Base-by-base conservation (phyloP, 2,329 filamentous ascomycete genomes). In the Aspergillus sp. region DNA sequence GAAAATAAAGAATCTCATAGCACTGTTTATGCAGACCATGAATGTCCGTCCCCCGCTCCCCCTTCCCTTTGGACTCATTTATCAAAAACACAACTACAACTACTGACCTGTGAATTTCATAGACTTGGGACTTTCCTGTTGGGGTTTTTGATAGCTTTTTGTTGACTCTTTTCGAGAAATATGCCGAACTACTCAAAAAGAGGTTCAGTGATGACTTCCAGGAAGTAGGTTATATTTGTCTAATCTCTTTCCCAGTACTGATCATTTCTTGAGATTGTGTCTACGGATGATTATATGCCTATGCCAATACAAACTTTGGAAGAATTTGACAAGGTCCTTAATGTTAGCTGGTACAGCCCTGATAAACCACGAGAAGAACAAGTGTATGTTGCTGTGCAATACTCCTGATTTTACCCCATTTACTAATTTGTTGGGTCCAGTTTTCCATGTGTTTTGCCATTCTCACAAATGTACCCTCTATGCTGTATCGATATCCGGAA, bases 241-340 rank as follows among this genome's bases (percentile, higher is more conserved):
- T 19, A 4, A 5, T 33, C 27, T 3, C 33, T 6, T 28, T 43
- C 19, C 19, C 33, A 27, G 40, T 9, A 2, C 32, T 44, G 31
- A 50, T 56, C 19, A 58, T 35, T 7, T 42, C 33, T 40, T 26
- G 46, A 77, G 71, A 85, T 86, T 54, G 81, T 86, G 26, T 76
- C 88, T n/a, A 96, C 89, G 1, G 93, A 98, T 64, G 93, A 98
- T 67, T 98, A 98, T 68, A 98, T 98, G 91, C 94, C 93, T 2
- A 97, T 98, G 93, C 88, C 89, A 2, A 95, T 97, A 64, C 88
- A 90, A 58, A 90, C 86, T 13, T 69, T 78, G 11, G 90, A 95
- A 57, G 90, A 97, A 60, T 97, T 95, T 61, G 88, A 94, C 58
- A 95, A 96, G 59, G 91, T 98, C 31, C 81, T 96, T 51, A 93